Evolutionary conservation across 108 stramenopile genomes (phyloP).

Genomic region (Fragilaria crotonensis): DNA sequence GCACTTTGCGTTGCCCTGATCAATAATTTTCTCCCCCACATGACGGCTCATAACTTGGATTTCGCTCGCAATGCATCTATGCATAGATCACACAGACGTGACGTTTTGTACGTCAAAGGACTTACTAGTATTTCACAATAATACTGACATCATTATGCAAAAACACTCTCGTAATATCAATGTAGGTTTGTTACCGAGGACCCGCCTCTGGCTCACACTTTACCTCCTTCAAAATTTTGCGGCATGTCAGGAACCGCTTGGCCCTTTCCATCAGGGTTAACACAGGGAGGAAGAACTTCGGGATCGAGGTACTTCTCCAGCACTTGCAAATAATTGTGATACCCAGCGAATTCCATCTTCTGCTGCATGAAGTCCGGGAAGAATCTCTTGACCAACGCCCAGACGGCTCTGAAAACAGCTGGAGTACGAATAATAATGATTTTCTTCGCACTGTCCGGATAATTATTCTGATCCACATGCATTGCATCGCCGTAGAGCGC

Average conservation of each 20-base stretch:
- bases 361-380: background rate
- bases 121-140: no score
- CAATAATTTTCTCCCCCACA: no score
- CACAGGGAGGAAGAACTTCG: slow-evolving; percentile 1
- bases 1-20: no score
- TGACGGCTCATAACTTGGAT: no score
- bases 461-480: slow-evolving; percentile 12
- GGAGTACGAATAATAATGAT: slow-evolving; percentile 5
- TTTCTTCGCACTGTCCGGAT: slow-evolving; percentile 7
- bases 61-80: no score
- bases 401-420: background rate
- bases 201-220: no score
- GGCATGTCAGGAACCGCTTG: slow-evolving; percentile 1
- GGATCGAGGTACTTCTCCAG: background rate
- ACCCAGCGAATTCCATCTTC: background rate
- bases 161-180: no score
- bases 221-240: background rate
- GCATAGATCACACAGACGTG: no score
- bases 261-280: background rate
- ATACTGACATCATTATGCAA: no score
- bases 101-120: no score
- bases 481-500: slow-evolving; percentile 4
- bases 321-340: slow-evolving; percentile 4
- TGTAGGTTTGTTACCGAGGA: no score
- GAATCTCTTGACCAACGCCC: background rate